Evolutionary conservation across 768 basidiomycete genomes (phyloP), one percentile per base, ranked within the genome.

Genomic region (Pisolithus tinctorius): DNA sequence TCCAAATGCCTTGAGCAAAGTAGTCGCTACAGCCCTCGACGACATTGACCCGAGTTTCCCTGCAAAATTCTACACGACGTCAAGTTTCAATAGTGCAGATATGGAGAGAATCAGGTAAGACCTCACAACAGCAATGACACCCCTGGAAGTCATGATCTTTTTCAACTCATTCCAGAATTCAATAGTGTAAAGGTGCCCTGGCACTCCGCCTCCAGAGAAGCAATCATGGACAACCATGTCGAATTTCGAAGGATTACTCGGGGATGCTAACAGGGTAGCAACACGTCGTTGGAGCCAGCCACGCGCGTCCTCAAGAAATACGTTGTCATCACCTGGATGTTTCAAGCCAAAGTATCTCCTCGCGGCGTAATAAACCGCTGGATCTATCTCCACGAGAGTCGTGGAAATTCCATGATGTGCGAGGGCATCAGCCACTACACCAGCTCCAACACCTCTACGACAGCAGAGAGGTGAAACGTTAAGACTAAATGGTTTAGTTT

Each of bases 191-290:
- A 97, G 70, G 60, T 91, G 85, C 36, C 82, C 72, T 0, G 95
- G 93, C 2, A 97, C 83, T n/a, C 81, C 82, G 3, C 95, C 95
- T 8, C 94, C 95, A 8, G 93, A 92, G 65, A 96, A 97, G 61
- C 89, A 90, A 60, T 95, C 94, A 58, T 97, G 95, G 0, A 95
- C 72, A 38, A 93, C 79, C 55, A 86, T 74, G 57, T 89, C 86
- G 61, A 80, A 91, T 7, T 47, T 48, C 8, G 56, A 30, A 39
- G n/a, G 17, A 26, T 14, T 41, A n/a, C 44, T 31, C 13, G 48
- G 17, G 20, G 47, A 47, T 40, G 54, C 44, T 17, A 70, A 69
- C 8, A 65, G 65, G 43, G 57, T 57, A 31, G 49, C 25, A 39
- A 60, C 56, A 48, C 74, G 74, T 44, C 71, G 67, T 30, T 61